phyloP scores from a whole-genome alignment of 1,139 yeast species.

The Blastobotrys illinoisensis region DNA sequence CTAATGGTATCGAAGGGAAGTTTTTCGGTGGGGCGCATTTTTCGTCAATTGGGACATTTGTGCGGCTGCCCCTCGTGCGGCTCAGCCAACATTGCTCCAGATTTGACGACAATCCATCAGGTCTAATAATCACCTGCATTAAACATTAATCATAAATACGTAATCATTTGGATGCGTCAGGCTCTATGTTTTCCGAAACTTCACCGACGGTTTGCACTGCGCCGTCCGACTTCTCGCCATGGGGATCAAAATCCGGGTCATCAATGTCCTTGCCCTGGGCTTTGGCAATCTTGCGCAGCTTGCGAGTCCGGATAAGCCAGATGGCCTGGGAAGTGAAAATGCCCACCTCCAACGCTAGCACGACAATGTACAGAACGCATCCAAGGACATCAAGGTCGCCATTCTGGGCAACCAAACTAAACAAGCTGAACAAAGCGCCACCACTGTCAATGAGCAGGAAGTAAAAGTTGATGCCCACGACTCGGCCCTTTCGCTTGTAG shows the following conservation, averaged over 20 bases:
- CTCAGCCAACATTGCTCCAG: too few relatives aligned
- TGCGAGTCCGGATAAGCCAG: constrained; percentile 59
- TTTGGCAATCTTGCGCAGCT: constrained; percentile 16
- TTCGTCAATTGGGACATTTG: not conserved
- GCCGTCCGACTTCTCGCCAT: not conserved
- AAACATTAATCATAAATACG: not conserved
- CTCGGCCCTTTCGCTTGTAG: constrained; percentile 71
- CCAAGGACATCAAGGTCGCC: constrained; percentile 66
- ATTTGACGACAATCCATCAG: too few relatives aligned
- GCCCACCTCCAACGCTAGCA: constrained; percentile 70
- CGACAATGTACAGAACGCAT: constrained; percentile 63
- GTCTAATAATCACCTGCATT: not conserved
- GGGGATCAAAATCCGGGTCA: not conserved
- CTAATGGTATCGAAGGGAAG: not conserved
- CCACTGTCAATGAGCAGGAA: constrained; percentile 69
- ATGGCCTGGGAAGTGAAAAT: constrained; percentile 62
- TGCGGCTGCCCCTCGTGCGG: not conserved
- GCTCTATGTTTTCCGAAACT: not conserved
- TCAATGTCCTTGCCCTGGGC: constrained; percentile 1
- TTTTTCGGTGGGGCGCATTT: not conserved
- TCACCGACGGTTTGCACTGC: not conserved
- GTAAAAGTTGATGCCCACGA: constrained; percentile 81
- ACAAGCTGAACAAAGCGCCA: constrained; percentile 75
- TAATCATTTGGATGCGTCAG: not conserved
- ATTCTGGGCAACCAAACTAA: constrained; percentile 40